Conservation (phyloP, 305 asterid species). For the Fraxinus nigra region DNA sequence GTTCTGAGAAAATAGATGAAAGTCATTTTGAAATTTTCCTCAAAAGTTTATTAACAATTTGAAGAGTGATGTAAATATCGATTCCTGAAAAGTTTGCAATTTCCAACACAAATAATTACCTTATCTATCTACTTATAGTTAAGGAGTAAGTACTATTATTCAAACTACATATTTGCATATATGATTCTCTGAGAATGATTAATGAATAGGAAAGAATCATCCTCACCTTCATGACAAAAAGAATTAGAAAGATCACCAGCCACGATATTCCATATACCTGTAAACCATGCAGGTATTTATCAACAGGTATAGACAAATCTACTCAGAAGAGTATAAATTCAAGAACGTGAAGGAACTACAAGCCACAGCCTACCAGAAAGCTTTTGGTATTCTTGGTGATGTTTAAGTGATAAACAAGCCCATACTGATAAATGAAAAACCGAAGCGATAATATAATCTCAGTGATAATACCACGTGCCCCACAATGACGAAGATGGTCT, state of each 20-base stretch:
- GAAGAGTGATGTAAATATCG: neutral
- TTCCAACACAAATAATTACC: neutral
- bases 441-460: constrained; percentile 70
- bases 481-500: constrained; percentile 85
- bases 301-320: neutral
- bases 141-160: neutral
- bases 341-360: constrained; percentile 8
- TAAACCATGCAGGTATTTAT: neutral
- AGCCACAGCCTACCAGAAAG: constrained; percentile 49
- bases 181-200: neutral
- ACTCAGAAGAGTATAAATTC: constrained; percentile 1
- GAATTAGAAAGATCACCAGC: constrained; percentile 68
- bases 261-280: constrained; percentile 89
- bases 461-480: constrained; percentile 65
- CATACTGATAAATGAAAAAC: constrained; percentile 86
- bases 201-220: neutral
- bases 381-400: constrained; percentile 49
- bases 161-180: neutral
- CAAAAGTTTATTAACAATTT: neutral
- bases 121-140: neutral
- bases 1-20: neutral
- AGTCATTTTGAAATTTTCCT: neutral
- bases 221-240: constrained; percentile 88
- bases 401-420: constrained; percentile 80
- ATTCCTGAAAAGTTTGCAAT: neutral